A percentile compares a stretch with the other conserved stretches of the same genome.
These are phyloP conservation scores for Coprinopsis sp. DNA, from an alignment of 768 basidiomycete genomes.

Conservation along the genomic window DNA sequence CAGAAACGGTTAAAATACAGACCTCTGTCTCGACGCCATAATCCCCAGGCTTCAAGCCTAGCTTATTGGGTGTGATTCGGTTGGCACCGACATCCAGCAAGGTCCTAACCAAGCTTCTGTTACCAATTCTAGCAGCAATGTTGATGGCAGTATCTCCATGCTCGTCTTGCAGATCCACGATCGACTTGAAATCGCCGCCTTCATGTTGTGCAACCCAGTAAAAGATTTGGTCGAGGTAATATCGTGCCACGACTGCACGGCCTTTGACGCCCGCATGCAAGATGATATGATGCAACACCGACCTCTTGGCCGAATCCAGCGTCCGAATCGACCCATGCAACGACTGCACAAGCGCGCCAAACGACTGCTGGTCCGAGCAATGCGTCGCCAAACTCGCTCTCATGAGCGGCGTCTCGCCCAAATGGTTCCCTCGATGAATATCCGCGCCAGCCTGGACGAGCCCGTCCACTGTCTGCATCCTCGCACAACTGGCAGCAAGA, in stretches of 20 bases:
- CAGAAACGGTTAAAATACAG: constrained; percentile 20
- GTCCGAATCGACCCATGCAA: constrained; percentile 79
- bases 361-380: constrained; percentile 74
- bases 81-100: constrained; percentile 93
- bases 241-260: constrained; percentile 75
- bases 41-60: constrained; percentile 89
- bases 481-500: constrained; percentile 82
- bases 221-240: constrained; percentile 89
- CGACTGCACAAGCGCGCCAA: constrained; percentile 56
- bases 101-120: constrained; percentile 78
- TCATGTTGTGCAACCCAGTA: constrained; percentile 79
- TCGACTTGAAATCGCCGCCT: constrained; percentile 66
- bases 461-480: constrained; percentile 59
- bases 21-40: constrained; percentile 94
- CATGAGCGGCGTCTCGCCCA: constrained; percentile 92
- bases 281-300: constrained; percentile 88
- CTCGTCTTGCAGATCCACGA: constrained; percentile 90
- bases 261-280: constrained; percentile 90
- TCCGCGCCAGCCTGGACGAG: constrained; percentile 81
- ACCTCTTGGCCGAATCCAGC: constrained; percentile 79
- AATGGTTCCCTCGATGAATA: constrained; percentile 84
- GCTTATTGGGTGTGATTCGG: constrained; percentile 81
- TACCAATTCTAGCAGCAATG: constrained; percentile 92
- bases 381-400: constrained; percentile 88
- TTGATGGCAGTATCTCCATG: constrained; percentile 96